phyloP scores from a whole-genome alignment of 805 yeast genomes.

The Saccharomyces paradoxus region DNA sequence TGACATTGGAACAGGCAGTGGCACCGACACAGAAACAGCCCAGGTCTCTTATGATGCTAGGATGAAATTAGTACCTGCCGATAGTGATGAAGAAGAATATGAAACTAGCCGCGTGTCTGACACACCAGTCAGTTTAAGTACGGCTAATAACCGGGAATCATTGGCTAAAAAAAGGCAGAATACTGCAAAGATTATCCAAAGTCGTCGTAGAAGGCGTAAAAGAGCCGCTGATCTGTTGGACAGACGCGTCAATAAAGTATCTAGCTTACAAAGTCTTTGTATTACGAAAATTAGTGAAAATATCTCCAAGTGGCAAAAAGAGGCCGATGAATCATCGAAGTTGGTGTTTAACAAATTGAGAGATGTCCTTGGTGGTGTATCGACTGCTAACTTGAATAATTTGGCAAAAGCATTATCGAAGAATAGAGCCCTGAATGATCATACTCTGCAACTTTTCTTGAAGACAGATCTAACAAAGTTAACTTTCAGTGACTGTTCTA shows the following conservation, averaged over 20 bases:
- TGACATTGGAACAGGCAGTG: not conserved
- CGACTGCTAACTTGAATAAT: constrained; percentile 58
- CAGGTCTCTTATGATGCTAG: constrained; percentile 5
- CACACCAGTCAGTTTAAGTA: constrained; percentile 2
- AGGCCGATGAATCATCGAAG: constrained; percentile 7
- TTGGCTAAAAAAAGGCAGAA: constrained; percentile 33
- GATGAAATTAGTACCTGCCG: constrained; percentile 29
- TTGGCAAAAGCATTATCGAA: constrained; percentile 71
- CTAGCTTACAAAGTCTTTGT: constrained; percentile 77
- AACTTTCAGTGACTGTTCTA: constrained; percentile 91
- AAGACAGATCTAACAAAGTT: constrained; percentile 47
- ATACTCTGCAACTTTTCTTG: constrained; percentile 67
- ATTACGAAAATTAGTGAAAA: constrained; percentile 53
- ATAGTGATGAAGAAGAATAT: constrained; percentile 29
- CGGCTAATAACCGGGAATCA: constrained; percentile 16
- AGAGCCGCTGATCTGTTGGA: constrained; percentile 81
- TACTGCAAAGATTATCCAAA: constrained; percentile 41
- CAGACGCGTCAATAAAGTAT: constrained; percentile 50
- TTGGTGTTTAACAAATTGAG: constrained; percentile 19
- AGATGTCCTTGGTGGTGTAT: constrained; percentile 82
- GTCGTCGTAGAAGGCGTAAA: constrained; percentile 66
- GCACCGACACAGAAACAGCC: not conserved
- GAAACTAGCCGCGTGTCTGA: constrained; percentile 4
- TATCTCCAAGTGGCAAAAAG: constrained; percentile 19
- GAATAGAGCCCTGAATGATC: constrained; percentile 69